Evolutionary conservation across 306 rosid species (phyloP), one percentile per base, ranked within the genome.

Genomic region (Corylus americana): DNA sequence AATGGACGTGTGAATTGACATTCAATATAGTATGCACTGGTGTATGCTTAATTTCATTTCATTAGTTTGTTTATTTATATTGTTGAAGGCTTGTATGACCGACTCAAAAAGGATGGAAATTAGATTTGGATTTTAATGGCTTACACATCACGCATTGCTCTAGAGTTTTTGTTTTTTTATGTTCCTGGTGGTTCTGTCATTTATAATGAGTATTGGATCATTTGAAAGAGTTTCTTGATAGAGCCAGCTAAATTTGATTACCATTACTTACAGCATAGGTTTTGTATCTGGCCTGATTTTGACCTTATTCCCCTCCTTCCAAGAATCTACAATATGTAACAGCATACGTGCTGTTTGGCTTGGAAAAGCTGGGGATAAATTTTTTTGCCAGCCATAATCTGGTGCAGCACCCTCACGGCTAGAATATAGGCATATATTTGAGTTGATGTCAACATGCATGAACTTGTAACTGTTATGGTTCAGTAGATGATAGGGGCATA

Each of bases 21-120:
- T 42, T 42, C 45, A 42, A 6, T 42, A 42, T 42, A 42, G 45
- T 42, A 6, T 42, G 45, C 45, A 42, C 45, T 61, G 67, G 67
- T 61, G 11, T 1, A 7, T 61, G 37, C 67, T 61, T 12, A 61
- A 61, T 61, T 8, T 25, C 37, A 59, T 59, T 59, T 59, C 37
- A 11, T 59, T 25, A 3, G 29, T 61, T 27, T 25, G 4, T 61
- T 61, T 61, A 1, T 63, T 10, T 29, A 64, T 35, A 35, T 64
- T 64, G 47, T 7, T 64, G 18, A 64, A 64, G 70, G 70, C 70
- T 27, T 63, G n/a, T 63, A 31, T 35, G 70, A 64, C 70, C 8
- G 14, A 17, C 10, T 31, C 11, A 63, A 12, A 64, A 64, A 35
- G n/a, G 48, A 64, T 12, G 11, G 70, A 35, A 64, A 47, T 3